These are phyloP conservation scores for Fusarium nematophilum DNA, from an alignment of 2,329 filamentous ascomycete species.

Conservation along the genomic window DNA sequence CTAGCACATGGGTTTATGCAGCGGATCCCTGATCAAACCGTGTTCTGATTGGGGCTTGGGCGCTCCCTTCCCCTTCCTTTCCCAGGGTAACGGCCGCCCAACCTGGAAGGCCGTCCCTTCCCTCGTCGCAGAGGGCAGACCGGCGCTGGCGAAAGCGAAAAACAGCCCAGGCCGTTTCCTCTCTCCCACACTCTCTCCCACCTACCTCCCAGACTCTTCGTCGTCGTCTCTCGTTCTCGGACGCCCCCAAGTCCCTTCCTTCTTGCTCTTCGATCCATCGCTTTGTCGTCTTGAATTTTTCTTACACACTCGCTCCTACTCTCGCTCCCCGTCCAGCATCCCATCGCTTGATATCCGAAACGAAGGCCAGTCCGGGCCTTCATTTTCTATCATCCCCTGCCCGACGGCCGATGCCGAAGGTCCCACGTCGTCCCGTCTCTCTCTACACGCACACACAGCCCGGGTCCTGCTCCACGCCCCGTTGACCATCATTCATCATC, in stretches of 20 bases:
- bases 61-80: constrained; percentile 24
- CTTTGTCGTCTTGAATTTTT: constrained; percentile 5
- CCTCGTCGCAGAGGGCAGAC: not conserved
- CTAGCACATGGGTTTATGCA: constrained; percentile 26
- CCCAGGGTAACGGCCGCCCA: constrained; percentile 34
- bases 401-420: constrained; percentile 23
- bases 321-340: not conserved
- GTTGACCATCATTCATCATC: constrained; percentile 25
- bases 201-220: constrained; percentile 22
- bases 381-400: constrained; percentile 27
- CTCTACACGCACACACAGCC: constrained; percentile 31
- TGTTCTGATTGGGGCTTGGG: constrained; percentile 25
- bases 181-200: constrained; percentile 11
- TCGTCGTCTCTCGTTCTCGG: constrained; percentile 18
- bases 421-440: constrained; percentile 33
- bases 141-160: not conserved
- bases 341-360: constrained; percentile 20
- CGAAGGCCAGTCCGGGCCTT: constrained; percentile 9
- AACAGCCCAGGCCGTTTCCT: constrained; percentile 24
- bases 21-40: constrained; percentile 6
- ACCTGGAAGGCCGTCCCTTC: constrained; percentile 22
- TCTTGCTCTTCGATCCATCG: constrained; percentile 13
- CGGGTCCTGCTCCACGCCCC: constrained; percentile 38
- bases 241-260: constrained; percentile 5
- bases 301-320: constrained; percentile 22